These are phyloP conservation scores for Melampsora occidentalis DNA, from an alignment of 1,284 basidiomycete species.

Conservation along the genomic window DNA sequence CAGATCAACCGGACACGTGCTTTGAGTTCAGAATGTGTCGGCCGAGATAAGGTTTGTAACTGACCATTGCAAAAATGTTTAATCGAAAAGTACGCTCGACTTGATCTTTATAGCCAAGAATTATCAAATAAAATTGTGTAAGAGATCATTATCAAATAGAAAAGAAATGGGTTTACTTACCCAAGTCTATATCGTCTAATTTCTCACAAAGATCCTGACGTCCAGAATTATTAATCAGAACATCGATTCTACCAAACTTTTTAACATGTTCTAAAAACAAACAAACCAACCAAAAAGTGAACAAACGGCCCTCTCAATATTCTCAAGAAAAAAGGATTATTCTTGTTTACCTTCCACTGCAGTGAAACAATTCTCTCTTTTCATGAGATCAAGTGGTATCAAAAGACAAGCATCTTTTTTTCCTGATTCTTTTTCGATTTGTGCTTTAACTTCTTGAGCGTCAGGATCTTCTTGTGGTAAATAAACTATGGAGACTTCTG, in stretches of 20 bases:
- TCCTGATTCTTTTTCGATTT: conserved; percentile 53
- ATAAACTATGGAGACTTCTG: conserved; percentile 66
- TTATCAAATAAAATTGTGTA: not conserved
- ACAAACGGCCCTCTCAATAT: no score
- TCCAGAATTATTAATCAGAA: conserved; percentile 66
- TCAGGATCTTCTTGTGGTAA: conserved; percentile 65
- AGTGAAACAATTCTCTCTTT: conserved; percentile 39
- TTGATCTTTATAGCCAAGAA: conserved; percentile 48
- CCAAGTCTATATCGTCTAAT: conserved; percentile 60
- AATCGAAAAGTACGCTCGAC: conserved; percentile 62
- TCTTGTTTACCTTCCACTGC: conserved; percentile 37
- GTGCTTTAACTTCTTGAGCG: conserved; percentile 58
- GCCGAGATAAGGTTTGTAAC: conserved; percentile 57
- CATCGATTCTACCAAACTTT: conserved; percentile 59
- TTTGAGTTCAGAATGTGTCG: not conserved
- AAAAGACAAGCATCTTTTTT: conserved; percentile 56
- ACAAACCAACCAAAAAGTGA: not conserved
- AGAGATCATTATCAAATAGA: conserved; percentile 2
- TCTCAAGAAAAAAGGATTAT: not conserved
- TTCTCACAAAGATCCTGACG: conserved; percentile 60
- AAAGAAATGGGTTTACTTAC: conserved; percentile 14
- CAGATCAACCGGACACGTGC: not conserved
- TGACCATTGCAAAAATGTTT: conserved; percentile 64
- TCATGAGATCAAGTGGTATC: conserved; percentile 58
- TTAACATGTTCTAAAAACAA: conserved; percentile 57